A percentile compares a stretch with the other conserved stretches of the same genome.
phyloP scores from a whole-genome alignment of 345 rosid species.

The Microcos paniculata region DNA sequence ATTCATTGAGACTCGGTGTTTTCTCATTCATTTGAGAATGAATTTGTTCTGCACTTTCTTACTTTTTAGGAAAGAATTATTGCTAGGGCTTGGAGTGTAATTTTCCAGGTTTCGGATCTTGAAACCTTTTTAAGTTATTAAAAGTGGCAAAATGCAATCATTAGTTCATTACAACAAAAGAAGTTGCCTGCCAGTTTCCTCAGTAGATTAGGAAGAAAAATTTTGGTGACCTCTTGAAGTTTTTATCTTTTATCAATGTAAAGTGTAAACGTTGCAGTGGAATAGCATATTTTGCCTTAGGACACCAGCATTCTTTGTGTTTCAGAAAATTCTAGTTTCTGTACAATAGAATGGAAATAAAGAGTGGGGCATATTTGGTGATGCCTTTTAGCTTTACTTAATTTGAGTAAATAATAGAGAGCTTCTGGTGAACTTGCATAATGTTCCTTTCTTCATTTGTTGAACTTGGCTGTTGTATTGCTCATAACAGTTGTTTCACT shows the following conservation, averaged over 20 bases:
- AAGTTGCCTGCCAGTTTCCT: neutral
- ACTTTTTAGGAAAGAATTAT: neutral
- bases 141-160: neutral
- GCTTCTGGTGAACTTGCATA: neutral
- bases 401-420: neutral
- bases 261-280: neutral
- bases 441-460: slow-evolving; percentile 5
- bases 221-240: neutral
- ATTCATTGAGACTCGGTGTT: neutral
- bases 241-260: neutral
- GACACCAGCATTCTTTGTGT: neutral
- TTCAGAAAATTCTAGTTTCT: neutral
- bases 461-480: slow-evolving; percentile 4
- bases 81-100: neutral
- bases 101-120: slow-evolving; percentile 8
- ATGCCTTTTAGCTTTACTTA: neutral
- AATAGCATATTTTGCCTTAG: neutral
- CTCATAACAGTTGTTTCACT: neutral
- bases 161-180: neutral
- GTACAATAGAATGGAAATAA: neutral
- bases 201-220: neutral
- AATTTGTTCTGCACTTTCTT: neutral
- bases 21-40: neutral
- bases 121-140: neutral
- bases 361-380: neutral